A percentile compares a stretch with the other conserved stretches of the same genome.
Conservation (phyloP, 148 eudicot genomes). For the Cornus suecica region DNA sequence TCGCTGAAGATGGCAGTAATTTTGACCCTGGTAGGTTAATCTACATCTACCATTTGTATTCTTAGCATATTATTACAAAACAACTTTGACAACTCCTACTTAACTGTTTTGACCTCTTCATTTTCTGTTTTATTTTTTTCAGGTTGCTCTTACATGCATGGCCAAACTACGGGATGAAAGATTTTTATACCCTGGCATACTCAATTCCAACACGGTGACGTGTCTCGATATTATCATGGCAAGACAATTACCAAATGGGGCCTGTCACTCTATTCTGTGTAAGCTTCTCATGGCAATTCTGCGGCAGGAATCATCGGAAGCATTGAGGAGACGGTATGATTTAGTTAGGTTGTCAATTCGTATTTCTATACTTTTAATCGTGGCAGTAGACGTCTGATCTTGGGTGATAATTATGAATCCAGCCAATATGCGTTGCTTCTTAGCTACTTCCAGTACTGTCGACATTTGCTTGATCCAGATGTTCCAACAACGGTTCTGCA, state of each 20-base stretch:
- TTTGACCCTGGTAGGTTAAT: constrained; percentile 64
- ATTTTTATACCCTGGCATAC: constrained; percentile 61
- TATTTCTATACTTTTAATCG: background rate
- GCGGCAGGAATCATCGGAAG: constrained; percentile 88
- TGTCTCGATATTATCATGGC: constrained; percentile 77
- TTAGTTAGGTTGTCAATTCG: constrained; percentile 4
- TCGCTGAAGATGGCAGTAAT: constrained; percentile 86
- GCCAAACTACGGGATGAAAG: constrained; percentile 93
- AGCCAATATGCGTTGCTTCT: constrained; percentile 93
- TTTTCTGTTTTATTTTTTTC: constrained; percentile 11
- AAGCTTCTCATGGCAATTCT: constrained; percentile 78
- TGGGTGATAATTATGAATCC: constrained; percentile 23
- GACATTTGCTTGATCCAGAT: constrained; percentile 91
- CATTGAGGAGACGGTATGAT: constrained; percentile 86
- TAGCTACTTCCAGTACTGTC: constrained; percentile 94
- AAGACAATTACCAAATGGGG: constrained; percentile 87
- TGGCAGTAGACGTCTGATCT: constrained; percentile 11
- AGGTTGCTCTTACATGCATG: constrained; percentile 96
- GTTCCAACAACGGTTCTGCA: constrained; percentile 78
- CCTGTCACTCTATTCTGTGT: constrained; percentile 76
- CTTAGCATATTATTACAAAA: background rate
- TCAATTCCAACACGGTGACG: constrained; percentile 65
- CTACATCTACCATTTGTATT: background rate
- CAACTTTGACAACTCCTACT: background rate
- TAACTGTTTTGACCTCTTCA: constrained; percentile 12